Evolutionary conservation across 1,139 yeast genomes (phyloP), one percentile per base, ranked within the genome.

Genomic region (Pichia sp.): DNA sequence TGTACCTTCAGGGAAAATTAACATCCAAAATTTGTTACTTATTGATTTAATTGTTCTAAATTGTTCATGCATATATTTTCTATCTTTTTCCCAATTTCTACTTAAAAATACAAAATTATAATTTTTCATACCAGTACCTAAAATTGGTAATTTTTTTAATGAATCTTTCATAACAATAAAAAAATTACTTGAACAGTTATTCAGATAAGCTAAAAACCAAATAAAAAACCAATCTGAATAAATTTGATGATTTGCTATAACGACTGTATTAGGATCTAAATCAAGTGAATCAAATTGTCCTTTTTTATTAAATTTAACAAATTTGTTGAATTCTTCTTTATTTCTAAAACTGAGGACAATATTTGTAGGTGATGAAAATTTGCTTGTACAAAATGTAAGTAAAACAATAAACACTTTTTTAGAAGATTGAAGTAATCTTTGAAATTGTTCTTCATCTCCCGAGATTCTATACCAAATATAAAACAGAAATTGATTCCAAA

Each of bases 1-100:
- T 0, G 99, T 92, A 2, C 99, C 99, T 66, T 92, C 99, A 1
- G 99, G 98, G 66, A 84, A 92, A 34, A 92, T 65, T 31, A 90
- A 67, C 47, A 92, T 63, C 61, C 55, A 81, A 73, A 71, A 73
- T 64, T 46, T 70, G 51, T 44, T 65, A 34, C 44, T 41, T 2
- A 56, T 26, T 7, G 33, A 39, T 11, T 53, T 49, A 54, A 53
- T 50, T 34, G 72, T 73, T 26, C 70, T 66, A 50, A 88, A 70
- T 47, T 76, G 78, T 46, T 76, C 74, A 33, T 79, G 71, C 70
- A 90, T 72, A 7, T 71, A 71, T 11, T 74, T 60, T 61, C 80
- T 80, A 64, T 92, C 98, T 7, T 70, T 67, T 27, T 75, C 83
- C 98, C 98, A 92, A 57, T 85, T 86, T 53, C 98, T 74, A 42